Conservation (phyloP, 169 alveolate species). For the Neospora caninum region DNA sequence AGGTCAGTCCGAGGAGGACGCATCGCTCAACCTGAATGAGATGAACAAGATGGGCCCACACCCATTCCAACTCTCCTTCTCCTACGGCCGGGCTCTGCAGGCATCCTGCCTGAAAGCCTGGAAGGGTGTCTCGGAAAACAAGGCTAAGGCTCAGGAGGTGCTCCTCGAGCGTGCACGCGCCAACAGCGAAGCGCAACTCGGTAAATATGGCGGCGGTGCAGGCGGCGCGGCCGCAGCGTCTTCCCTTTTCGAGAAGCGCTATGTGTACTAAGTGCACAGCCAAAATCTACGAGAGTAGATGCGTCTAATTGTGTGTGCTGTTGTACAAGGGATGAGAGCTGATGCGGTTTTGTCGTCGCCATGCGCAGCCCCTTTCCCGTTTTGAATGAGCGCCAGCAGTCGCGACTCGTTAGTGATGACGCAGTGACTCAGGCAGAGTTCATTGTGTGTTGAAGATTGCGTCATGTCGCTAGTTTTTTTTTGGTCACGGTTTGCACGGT, state of each 20-base stretch:
- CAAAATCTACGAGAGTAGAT: no score
- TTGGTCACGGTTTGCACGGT: no score
- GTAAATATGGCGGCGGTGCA: conserved; percentile 83
- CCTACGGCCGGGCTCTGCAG: conserved; percentile 99
- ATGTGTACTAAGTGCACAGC: conserved; percentile 43
- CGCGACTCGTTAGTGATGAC: no score
- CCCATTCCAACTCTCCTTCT: conserved; percentile 97
- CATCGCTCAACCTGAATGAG: conserved; percentile 95
- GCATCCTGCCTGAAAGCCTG: conserved; percentile 95
- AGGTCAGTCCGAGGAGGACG: conserved; percentile 98
- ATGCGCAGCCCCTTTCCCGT: no score
- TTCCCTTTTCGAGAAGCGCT: conserved; percentile 69
- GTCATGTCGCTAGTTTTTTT: no score
- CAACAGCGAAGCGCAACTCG: conserved; percentile 96
- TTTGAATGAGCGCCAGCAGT: no score
- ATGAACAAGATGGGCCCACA: conserved; percentile 88
- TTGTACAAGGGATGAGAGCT: no score
- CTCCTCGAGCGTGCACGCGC: conserved; percentile 95
- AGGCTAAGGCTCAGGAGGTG: conserved; percentile 94
- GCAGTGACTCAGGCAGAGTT: no score
- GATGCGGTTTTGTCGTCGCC: no score
- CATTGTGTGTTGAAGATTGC: no score
- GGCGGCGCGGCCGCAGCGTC: conserved; percentile 65
- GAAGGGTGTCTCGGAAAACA: conserved; percentile 96
- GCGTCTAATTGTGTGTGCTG: no score